Evolutionary conservation across 176 grass and related monocot genomes (phyloP).

Genomic region (Juncus effusus): DNA sequence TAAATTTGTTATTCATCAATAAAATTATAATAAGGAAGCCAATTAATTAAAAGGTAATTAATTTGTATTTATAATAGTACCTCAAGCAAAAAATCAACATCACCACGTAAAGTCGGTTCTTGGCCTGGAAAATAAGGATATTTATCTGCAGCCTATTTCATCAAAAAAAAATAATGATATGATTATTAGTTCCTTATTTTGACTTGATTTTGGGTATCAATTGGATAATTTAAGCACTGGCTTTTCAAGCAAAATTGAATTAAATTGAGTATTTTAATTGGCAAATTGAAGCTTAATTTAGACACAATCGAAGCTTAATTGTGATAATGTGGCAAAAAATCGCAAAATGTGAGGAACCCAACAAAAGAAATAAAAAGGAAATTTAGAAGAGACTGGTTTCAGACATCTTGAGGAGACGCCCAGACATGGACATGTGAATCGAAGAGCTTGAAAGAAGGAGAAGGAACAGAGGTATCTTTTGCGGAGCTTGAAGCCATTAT

Average conservation of each 20-base stretch:
- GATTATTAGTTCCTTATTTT: no score
- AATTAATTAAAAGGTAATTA: not conserved
- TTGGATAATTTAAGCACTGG: not conserved
- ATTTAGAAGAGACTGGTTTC: not conserved
- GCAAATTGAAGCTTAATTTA: no score
- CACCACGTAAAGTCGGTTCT: slow-evolving; percentile 67
- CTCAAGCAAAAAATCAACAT: slow-evolving; percentile 76
- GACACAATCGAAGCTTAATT: no score
- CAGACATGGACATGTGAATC: slow-evolving; percentile 93
- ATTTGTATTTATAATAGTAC: slow-evolving; percentile 30
- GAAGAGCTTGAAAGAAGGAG: slow-evolving; percentile 46
- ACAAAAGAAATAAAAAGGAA: no score
- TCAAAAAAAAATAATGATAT: not conserved
- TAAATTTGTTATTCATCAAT: not conserved
- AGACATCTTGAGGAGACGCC: slow-evolving; percentile 67
- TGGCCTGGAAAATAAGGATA: slow-evolving; percentile 69
- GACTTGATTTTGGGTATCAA: no score
- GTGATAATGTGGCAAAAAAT: slow-evolving; percentile 1
- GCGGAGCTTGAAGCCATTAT: slow-evolving; percentile 31
- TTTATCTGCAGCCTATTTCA: slow-evolving; percentile 42
- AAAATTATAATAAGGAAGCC: not conserved
- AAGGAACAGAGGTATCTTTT: not conserved
- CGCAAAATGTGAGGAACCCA: not conserved
- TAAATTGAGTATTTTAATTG: not conserved
- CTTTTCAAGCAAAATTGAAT: not conserved